Conservation (phyloP, 225 moss, liverwort and hornwort genomes). For the Marchantia paleacea region DNA sequence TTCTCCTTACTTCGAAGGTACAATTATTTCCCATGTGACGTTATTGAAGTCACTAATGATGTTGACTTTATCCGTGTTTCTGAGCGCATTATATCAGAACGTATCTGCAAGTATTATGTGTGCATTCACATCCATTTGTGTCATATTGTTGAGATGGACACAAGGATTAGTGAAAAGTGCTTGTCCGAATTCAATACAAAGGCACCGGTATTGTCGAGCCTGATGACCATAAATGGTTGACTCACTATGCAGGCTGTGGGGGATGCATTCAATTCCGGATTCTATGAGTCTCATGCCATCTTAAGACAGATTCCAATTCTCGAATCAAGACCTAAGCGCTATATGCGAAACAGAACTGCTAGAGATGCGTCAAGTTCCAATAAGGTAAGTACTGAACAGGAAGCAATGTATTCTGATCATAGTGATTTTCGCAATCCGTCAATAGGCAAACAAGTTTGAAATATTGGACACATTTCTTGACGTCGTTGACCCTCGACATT, state of each 20-base stretch:
- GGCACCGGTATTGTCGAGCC: background rate
- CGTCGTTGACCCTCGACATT: background rate
- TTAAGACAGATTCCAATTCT: conserved; percentile 88
- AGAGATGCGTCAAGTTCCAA: conserved; percentile 73
- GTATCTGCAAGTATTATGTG: background rate
- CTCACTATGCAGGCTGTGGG: conserved; percentile 83
- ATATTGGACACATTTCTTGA: background rate
- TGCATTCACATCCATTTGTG: background rate
- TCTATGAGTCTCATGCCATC: conserved; percentile 91
- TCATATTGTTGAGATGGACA: background rate
- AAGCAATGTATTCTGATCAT: background rate
- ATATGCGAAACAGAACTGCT: conserved; percentile 86
- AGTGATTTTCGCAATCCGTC: background rate
- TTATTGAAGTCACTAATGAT: background rate
- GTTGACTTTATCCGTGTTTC: background rate
- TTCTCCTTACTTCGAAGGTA: conserved; percentile 97
- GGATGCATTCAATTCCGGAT: conserved; percentile 96
- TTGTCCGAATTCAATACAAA: background rate
- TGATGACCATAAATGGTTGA: background rate
- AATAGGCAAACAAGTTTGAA: background rate
- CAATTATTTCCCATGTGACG: background rate
- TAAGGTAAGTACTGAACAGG: conserved; percentile 49
- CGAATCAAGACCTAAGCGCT: conserved; percentile 91
- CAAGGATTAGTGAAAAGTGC: background rate
- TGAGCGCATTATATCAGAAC: background rate